Conservation (phyloP, 805 yeast genomes). For the Schizosaccharomyces cryophilus region DNA sequence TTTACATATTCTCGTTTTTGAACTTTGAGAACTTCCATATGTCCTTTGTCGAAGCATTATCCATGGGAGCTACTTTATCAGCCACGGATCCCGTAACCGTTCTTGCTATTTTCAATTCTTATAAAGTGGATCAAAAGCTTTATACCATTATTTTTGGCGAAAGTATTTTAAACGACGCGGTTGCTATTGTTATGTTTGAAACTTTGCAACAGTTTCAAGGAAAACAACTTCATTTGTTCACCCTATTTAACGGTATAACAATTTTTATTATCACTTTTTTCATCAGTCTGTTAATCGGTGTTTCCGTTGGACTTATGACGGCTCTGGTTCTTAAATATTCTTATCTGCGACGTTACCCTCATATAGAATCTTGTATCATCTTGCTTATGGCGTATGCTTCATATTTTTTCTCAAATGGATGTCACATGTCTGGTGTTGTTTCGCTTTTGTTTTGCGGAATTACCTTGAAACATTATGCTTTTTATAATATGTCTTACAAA, state of each 20-base stretch:
- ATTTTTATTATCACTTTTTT: constrained; percentile 82
- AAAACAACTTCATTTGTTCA: constrained; percentile 43
- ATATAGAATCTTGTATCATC: constrained; percentile 83
- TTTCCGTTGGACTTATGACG: constrained; percentile 63
- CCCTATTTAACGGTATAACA: constrained; percentile 83
- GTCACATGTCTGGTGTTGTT: constrained; percentile 78
- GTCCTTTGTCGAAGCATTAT: constrained; percentile 88
- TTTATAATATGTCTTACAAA: constrained; percentile 88
- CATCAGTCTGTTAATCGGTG: constrained; percentile 71
- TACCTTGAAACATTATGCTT: constrained; percentile 88
- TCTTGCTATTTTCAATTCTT: constrained; percentile 83
- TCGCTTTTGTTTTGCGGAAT: constrained; percentile 88
- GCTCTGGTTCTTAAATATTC: constrained; percentile 81
- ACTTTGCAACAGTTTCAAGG: constrained; percentile 94
- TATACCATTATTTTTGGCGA: constrained; percentile 96
- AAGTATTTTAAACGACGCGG: constrained; percentile 84
- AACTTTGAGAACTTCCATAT: constrained; percentile 74
- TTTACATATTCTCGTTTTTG: constrained; percentile 64
- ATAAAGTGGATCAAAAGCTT: constrained; percentile 90
- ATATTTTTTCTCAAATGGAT: constrained; percentile 91
- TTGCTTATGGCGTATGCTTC: constrained; percentile 81
- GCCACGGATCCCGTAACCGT: constrained; percentile 98
- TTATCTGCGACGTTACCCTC: constrained; percentile 82
- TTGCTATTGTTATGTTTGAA: constrained; percentile 95
- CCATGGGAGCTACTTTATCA: constrained; percentile 90